Percentiles rank a stretch among this genome's conserved stretches.
Evolutionary conservation across 495 filamentous ascomycete species (phyloP).

Genomic region (Neurospora sp.): DNA sequence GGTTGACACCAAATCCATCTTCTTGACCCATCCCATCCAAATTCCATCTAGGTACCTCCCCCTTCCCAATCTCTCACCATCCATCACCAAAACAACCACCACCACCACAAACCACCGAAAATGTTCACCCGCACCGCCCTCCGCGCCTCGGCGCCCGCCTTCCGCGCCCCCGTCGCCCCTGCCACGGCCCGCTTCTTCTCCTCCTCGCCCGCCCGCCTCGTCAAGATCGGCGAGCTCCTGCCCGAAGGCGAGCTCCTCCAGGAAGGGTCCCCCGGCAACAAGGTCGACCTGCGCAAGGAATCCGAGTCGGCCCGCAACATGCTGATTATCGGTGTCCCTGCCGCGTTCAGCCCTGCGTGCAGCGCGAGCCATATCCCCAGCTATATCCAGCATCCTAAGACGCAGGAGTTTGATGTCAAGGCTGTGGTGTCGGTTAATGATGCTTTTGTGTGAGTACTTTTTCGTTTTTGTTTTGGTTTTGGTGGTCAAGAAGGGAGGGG

Average conservation of each 20-base stretch:
- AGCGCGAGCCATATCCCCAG: constrained; percentile 70
- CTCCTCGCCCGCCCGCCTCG: constrained; percentile 35
- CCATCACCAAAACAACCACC: background rate
- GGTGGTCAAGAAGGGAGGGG: background rate
- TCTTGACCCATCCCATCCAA: background rate
- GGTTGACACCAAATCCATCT: background rate
- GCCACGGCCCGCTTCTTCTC: constrained; percentile 38
- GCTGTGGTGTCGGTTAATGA: constrained; percentile 93
- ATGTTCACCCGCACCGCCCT: constrained; percentile 6
- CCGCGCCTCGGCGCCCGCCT: constrained; percentile 4
- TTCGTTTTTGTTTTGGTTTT: background rate
- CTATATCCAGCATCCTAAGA: constrained; percentile 64
- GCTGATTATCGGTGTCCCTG: constrained; percentile 76
- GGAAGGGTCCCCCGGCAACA: constrained; percentile 64
- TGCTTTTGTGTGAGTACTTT: constrained; percentile 70
- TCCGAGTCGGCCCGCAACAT: constrained; percentile 57
- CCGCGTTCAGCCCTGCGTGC: constrained; percentile 77
- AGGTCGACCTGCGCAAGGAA: constrained; percentile 74
- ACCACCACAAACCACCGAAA: too few relatives aligned
- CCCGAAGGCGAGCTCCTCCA: constrained; percentile 51
- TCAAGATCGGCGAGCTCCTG: constrained; percentile 52
- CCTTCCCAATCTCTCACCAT: background rate
- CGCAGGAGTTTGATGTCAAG: constrained; percentile 65
- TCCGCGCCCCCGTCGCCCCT: background rate
- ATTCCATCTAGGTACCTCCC: background rate